Evolutionary conservation across 164 flowering plant genomes (phyloP).

Genomic region (Dillenia suffruticosa): DNA sequence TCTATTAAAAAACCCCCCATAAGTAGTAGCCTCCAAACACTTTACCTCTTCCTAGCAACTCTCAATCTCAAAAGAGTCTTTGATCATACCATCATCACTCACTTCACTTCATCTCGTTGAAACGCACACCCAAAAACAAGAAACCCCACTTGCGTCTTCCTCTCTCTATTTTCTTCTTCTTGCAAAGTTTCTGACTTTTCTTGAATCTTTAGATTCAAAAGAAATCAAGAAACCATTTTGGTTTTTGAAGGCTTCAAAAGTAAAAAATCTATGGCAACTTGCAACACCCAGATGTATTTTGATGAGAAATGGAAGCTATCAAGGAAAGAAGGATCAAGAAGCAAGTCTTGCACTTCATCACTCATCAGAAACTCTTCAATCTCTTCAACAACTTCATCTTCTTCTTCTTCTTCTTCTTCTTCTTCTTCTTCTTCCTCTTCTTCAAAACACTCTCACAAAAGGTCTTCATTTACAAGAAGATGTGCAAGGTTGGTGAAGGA

Average conservation of each 20-base stretch:
- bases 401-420: no score
- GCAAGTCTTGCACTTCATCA: constrained; percentile 25
- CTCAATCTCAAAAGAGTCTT: background rate
- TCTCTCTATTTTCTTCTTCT: background rate
- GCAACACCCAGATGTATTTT: constrained; percentile 30
- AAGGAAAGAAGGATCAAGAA: constrained; percentile 51
- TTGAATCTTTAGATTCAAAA: no score
- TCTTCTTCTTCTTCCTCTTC: background rate
- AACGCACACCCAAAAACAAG: no score
- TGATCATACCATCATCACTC: no score
- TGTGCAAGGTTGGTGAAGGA: constrained; percentile 70
- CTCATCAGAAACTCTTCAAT: constrained; percentile 22
- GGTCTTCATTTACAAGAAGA: constrained; percentile 50
- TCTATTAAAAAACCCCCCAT: background rate
- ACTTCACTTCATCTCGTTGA: no score
- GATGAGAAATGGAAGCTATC: constrained; percentile 74
- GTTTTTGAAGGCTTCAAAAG: no score
- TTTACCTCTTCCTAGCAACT: background rate
- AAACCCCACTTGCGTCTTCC: background rate
- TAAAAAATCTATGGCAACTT: constrained; percentile 5
- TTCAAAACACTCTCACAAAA: constrained; percentile 7
- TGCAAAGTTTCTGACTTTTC: no score
- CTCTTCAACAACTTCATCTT: constrained; percentile 6
- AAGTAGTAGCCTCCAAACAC: constrained; percentile 1
- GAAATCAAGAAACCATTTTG: no score